A percentile compares a stretch with the other conserved stretches of the same genome.
Evolutionary conservation across 2,329 filamentous ascomycete species (phyloP).

Genomic region (Phialocephala sp.): DNA sequence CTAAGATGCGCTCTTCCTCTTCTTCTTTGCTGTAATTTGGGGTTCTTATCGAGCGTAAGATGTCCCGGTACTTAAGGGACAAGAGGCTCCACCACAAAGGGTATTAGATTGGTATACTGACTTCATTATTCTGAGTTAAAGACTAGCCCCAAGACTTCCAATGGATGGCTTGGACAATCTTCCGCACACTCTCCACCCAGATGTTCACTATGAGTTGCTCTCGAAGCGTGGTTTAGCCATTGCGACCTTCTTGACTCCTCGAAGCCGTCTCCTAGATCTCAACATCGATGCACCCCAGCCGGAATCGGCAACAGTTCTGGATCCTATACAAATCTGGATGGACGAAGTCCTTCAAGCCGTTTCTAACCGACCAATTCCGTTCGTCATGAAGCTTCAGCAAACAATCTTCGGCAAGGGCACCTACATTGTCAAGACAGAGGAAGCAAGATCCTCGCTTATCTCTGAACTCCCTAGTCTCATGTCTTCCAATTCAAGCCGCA

Average conservation of each 20-base stretch:
- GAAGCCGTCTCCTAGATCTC: constrained; percentile 1
- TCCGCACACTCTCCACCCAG: not conserved
- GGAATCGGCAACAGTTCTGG: not conserved
- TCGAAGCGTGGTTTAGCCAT: constrained; percentile 4
- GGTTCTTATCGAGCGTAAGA: too few relatives aligned
- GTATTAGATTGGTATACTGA: too few relatives aligned
- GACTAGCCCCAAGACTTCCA: not conserved
- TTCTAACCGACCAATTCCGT: not conserved
- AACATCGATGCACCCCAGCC: not conserved
- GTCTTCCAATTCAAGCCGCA: not conserved
- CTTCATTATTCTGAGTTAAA: too few relatives aligned
- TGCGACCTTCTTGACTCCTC: not conserved
- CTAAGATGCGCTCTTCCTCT: too few relatives aligned
- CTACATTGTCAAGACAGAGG: constrained; percentile 13
- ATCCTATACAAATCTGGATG: not conserved
- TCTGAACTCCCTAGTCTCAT: not conserved
- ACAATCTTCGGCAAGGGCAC: constrained; percentile 10
- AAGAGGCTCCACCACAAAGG: too few relatives aligned
- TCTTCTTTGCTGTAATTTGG: too few relatives aligned
- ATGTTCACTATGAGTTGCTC: constrained; percentile 11
- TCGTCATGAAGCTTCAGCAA: constrained; percentile 10
- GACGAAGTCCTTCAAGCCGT: not conserved
- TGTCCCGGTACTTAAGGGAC: too few relatives aligned
- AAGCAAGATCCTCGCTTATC: not conserved
- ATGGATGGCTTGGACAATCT: not conserved